These are phyloP conservation scores for Cystobasidium ongulense DNA, from an alignment of 768 basidiomycete genomes.

Conservation along the genomic window DNA sequence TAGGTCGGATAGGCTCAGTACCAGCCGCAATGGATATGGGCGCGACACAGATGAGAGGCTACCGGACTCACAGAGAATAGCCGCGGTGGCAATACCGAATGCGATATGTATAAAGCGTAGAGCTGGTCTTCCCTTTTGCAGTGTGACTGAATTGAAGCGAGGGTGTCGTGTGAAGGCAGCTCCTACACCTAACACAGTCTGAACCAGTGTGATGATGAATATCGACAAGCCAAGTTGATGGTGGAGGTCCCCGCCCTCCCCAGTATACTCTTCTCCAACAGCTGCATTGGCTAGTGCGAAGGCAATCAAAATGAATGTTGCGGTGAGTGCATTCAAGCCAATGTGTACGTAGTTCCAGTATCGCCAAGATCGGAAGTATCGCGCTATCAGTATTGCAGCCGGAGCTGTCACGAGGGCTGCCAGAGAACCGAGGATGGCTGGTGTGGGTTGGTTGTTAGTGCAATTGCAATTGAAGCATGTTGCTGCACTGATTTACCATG, in stretches of 20 bases:
- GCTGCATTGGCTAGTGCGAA: constrained; percentile 31
- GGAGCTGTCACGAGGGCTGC: constrained; percentile 4
- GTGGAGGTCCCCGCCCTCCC: background rate
- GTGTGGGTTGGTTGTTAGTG: no score
- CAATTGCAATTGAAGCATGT: background rate
- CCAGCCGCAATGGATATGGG: background rate
- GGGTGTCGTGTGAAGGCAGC: background rate
- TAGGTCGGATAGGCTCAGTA: background rate
- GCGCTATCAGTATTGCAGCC: background rate
- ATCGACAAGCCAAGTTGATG: constrained; percentile 24
- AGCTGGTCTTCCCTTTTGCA: background rate
- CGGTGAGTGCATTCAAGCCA: background rate
- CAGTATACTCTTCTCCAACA: background rate
- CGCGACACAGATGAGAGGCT: background rate
- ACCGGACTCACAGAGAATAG: constrained; percentile 14
- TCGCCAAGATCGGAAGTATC: constrained; percentile 1
- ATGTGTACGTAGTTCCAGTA: constrained; percentile 17
- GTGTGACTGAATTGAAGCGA: constrained; percentile 1
- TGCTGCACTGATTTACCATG: background rate
- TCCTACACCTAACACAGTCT: background rate
- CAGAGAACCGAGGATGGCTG: background rate
- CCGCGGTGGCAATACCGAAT: constrained; percentile 23
- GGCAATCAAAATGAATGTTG: background rate
- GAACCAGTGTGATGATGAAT: background rate
- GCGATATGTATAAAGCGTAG: constrained; percentile 24